Evolutionary conservation across 164 flowering plant species (phyloP).

Genomic region (Kalanchoe fedtschenkoi): DNA sequence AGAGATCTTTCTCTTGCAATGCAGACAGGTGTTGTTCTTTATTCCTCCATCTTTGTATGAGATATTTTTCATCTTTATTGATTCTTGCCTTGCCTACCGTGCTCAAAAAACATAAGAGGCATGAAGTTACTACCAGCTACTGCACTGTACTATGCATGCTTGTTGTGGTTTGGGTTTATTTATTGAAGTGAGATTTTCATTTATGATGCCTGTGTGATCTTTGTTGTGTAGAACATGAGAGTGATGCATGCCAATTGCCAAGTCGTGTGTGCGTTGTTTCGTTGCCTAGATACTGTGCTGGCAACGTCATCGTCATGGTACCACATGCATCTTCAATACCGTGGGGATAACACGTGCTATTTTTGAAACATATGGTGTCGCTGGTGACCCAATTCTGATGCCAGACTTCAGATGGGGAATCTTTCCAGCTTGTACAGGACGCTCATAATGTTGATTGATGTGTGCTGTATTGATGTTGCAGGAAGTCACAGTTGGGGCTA

Average conservation of each 20-base stretch:
- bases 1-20: conserved; percentile 78
- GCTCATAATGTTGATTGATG: background rate
- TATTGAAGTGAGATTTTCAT: background rate
- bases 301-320: background rate
- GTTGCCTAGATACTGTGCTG: background rate
- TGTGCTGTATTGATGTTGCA: conserved; percentile 1
- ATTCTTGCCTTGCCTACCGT: background rate
- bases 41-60: background rate
- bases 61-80: background rate
- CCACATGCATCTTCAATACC: background rate
- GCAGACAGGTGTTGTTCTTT: conserved; percentile 49
- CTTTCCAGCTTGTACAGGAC: background rate
- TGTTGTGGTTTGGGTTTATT: background rate
- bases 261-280: background rate
- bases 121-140: background rate
- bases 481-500: conserved; percentile 2
- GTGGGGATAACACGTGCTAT: background rate
- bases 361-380: background rate
- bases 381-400: background rate
- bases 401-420: too few relatives aligned
- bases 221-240: background rate
- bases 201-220: background rate
- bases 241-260: too few relatives aligned
- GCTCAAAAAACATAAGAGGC: background rate
- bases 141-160: background rate